These are phyloP conservation scores for Microbotryomycetes sp. DNA, from an alignment of 1,284 basidiomycete genomes.

Conservation along the genomic window DNA sequence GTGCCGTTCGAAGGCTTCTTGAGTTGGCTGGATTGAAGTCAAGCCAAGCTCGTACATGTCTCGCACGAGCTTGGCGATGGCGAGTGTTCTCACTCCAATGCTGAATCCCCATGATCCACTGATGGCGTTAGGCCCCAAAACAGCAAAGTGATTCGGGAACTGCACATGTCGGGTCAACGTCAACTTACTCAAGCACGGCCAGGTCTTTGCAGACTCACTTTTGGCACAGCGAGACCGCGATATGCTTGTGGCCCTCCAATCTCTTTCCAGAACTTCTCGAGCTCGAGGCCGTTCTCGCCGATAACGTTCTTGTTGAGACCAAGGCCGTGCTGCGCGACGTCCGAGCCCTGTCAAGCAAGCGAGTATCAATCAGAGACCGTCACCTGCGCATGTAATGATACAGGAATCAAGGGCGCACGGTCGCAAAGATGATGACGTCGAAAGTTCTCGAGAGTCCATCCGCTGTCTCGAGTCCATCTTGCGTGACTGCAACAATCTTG, in stretches of 20 bases:
- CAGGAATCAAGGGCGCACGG: too few species aligned
- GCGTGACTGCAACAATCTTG: conserved; percentile 46
- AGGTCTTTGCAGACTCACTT: conserved; percentile 7
- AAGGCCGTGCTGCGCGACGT: conserved; percentile 37
- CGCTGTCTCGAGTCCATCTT: conserved; percentile 49
- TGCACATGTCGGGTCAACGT: conserved; percentile 1
- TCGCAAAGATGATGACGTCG: conserved; percentile 40
- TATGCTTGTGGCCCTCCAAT: conserved; percentile 36
- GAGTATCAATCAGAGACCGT: too few species aligned
- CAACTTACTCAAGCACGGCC: neutral
- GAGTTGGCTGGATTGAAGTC: conserved; percentile 24
- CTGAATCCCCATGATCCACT: conserved; percentile 33
- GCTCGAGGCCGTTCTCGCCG: conserved; percentile 33
- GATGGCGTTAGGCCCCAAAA: conserved; percentile 33
- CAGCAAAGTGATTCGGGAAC: conserved; percentile 35
- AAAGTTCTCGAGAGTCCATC: conserved; percentile 43
- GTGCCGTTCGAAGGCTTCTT: conserved; percentile 13
- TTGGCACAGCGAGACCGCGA: conserved; percentile 32
- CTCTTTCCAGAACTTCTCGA: conserved; percentile 31
- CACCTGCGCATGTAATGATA: too few species aligned
- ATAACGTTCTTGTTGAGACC: conserved; percentile 34
- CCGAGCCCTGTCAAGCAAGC: conserved; percentile 38
- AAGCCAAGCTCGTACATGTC: conserved; percentile 23
- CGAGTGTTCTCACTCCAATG: conserved; percentile 19
- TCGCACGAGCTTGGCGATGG: conserved; percentile 26